Evolutionary conservation across 2,329 filamentous ascomycete genomes (phyloP).

Genomic region (Leptographium lundbergii): DNA sequence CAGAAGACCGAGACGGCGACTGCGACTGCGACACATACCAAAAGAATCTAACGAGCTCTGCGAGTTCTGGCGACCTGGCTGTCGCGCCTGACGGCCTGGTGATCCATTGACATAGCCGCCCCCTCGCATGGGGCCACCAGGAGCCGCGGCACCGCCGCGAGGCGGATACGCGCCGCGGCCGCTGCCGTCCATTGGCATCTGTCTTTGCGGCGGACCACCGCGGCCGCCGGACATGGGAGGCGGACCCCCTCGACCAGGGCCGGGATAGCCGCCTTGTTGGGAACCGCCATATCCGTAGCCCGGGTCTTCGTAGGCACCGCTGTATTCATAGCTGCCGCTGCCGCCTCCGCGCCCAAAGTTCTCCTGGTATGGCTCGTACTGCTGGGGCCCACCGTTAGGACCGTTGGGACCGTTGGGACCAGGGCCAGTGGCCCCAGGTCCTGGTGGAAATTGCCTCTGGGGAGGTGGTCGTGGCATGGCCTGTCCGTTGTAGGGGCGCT

Average conservation of each 20-base stretch:
- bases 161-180: slow-evolving; percentile 26
- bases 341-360: slow-evolving; percentile 30
- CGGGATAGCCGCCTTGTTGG: slow-evolving; percentile 32
- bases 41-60: background rate
- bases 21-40: background rate
- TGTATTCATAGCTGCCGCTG: slow-evolving; percentile 20
- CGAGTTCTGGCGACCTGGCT: background rate
- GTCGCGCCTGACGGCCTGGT: slow-evolving; percentile 9
- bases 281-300: slow-evolving; percentile 31
- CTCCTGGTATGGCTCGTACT: slow-evolving; percentile 28
- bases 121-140: slow-evolving; percentile 19
- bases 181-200: slow-evolving; percentile 24
- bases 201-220: slow-evolving; percentile 29
- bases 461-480: slow-evolving; percentile 28
- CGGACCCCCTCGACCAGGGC: slow-evolving; percentile 25
- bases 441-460: slow-evolving; percentile 23
- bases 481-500: slow-evolving; percentile 35
- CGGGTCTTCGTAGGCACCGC: slow-evolving; percentile 25
- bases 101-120: slow-evolving; percentile 21
- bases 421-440: slow-evolving; percentile 16
- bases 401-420: slow-evolving; percentile 13
- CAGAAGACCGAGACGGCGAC: background rate
- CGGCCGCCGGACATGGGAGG: slow-evolving; percentile 30
- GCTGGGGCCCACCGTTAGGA: slow-evolving; percentile 15
- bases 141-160: slow-evolving; percentile 19